Base-by-base conservation (phyloP, 2,329 filamentous ascomycete genomes). In the Aureobasidium leucospermi region DNA sequence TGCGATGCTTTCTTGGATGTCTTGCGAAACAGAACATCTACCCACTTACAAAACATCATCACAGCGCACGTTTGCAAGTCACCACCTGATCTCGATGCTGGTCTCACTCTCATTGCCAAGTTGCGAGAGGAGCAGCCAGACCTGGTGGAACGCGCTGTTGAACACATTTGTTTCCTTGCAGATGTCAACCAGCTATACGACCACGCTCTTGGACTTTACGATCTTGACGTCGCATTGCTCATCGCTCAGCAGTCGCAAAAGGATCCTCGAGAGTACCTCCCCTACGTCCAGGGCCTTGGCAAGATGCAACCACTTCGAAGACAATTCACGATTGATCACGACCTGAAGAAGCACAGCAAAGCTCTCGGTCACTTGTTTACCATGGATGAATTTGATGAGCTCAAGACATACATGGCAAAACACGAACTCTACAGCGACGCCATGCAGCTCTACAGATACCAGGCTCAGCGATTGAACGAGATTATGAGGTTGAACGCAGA, bases 141-240 rank as follows among this genome's bases (percentile, higher is more conserved):
- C 56, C 80, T 92, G 65, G 90, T 90, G 0, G 93, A 97, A 65
- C 87, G 87, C 71, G 93, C 93, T 0, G 87, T 96, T 23, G 91
- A 96, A 70, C 94, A 99, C 69, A 96, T 99, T 62, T 97, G 91
- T 78, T 99, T 99, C 79, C 81, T 99, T 43, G 90, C 92, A 0
- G 94, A 99, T 72, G 88, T 95, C 47, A 95, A 96, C 71, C 85
- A 86, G 41, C 82, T 99, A 0, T 99, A 96, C 68, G 90, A 96
- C 63, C 86, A 92, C 62, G 89, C 94, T 0, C 79, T 99, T 1
- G 92, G 92, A 1, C 79, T 97, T 2, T 99, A 99, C 70, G 86
- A 97, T 68, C 82, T 99, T 2, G 90, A 96, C 10, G 83, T 99
- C 7, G 87, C 93, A 3, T 79, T 99, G 10, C 79, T 96, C 6